phyloP scores from a whole-genome alignment of 1,284 basidiomycete species.

The Mycocalia duriaeana region DNA sequence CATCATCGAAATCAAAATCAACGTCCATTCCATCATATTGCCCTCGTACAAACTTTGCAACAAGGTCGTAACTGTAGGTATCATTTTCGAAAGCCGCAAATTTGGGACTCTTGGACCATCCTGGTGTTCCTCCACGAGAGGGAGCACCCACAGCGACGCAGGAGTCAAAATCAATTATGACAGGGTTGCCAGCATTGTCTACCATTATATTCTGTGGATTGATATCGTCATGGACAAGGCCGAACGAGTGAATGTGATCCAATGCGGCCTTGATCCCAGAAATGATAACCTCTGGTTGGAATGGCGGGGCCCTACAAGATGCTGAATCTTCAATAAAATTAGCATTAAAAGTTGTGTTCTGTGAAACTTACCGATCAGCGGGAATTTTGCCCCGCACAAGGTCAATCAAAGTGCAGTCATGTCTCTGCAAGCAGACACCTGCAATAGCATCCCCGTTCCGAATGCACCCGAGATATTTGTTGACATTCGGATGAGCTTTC shows the following conservation, averaged over 20 bases:
- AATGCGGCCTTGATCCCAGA: constrained; percentile 13
- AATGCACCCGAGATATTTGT: constrained; percentile 18
- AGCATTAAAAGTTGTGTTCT: not conserved
- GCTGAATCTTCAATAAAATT: not conserved
- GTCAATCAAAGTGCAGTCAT: constrained; percentile 11
- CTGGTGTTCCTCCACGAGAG: constrained; percentile 13
- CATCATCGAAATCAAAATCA: too few relatives aligned
- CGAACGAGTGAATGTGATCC: constrained; percentile 16
- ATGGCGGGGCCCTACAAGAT: constrained; percentile 5
- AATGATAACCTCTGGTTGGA: constrained; percentile 10
- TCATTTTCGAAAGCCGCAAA: constrained; percentile 11
- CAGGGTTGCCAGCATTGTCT: constrained; percentile 9
- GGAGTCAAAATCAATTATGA: constrained; percentile 21
- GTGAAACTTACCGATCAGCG: constrained; percentile 2
- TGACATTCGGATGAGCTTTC: constrained; percentile 19
- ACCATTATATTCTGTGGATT: constrained; percentile 21
- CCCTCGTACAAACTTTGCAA: constrained; percentile 7
- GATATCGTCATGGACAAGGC: constrained; percentile 23
- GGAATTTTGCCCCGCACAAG: constrained; percentile 9
- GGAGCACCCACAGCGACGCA: constrained; percentile 8
- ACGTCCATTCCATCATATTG: constrained; percentile 7
- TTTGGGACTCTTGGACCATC: constrained; percentile 10
- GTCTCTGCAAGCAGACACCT: constrained; percentile 16
- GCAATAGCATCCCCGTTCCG: constrained; percentile 11
- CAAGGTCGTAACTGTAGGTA: constrained; percentile 7